Percentiles rank a stretch among this genome's conserved stretches.
phyloP scores from a whole-genome alignment of 306 rosid species.

The Urtica urens region DNA sequence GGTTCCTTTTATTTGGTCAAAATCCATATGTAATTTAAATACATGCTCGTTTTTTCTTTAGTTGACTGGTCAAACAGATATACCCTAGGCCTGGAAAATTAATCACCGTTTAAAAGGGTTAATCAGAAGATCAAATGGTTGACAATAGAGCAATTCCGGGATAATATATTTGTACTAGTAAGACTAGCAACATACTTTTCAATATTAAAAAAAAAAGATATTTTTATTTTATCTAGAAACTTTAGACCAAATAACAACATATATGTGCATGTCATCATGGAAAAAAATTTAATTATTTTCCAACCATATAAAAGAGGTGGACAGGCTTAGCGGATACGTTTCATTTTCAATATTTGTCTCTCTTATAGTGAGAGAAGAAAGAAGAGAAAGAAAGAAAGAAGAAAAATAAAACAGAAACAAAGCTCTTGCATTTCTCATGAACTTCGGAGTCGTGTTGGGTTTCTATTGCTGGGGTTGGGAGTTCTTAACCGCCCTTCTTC shows the following conservation, averaged over 20 bases:
- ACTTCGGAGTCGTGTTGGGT: conserved; percentile 98
- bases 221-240: neutral
- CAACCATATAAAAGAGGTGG: conserved; percentile 18
- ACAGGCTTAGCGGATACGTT: conserved; percentile 42
- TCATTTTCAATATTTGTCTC: conserved; percentile 22
- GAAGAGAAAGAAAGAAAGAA: conserved; percentile 5
- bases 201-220: neutral
- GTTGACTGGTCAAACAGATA: conserved; percentile 11
- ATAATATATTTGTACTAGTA: too few species aligned
- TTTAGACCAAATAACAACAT: conserved; percentile 1
- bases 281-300: neutral
- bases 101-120: neutral
- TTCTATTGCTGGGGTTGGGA: conserved; percentile 99
- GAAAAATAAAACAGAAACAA: neutral
- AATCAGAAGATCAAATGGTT: conserved; percentile 7
- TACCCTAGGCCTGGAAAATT: neutral
- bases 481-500: conserved; percentile 98
- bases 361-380: neutral
- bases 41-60: conserved; percentile 4
- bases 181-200: too few species aligned
- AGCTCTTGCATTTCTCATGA: conserved; percentile 78
- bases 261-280: conserved; percentile 18
- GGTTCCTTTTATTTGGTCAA: neutral
- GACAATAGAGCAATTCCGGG: too few species aligned
- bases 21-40: too few species aligned